A percentile compares a stretch with the other conserved stretches of the same genome.
These are phyloP conservation scores for Pestalotiopsis sp. DNA, from an alignment of 2,329 filamentous ascomycete genomes.

Conservation along the genomic window DNA sequence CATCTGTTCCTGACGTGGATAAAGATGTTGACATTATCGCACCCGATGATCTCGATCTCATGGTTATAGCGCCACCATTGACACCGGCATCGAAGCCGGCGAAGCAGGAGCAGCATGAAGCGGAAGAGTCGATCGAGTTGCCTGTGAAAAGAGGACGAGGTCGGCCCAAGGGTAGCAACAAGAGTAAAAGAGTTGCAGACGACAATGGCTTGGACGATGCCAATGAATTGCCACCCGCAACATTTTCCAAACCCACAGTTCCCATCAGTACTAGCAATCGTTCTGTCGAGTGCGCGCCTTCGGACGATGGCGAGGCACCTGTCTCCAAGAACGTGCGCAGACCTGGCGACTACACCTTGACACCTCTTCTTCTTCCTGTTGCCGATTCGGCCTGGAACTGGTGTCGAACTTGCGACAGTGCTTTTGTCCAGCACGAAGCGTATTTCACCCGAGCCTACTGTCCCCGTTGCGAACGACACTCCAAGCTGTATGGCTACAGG, in stretches of 20 bases:
- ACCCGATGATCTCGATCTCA: constrained; percentile 2
- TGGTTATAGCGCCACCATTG: constrained; percentile 16
- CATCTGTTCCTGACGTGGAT: background rate
- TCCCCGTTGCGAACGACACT: constrained; percentile 91
- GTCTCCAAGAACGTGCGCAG: constrained; percentile 41
- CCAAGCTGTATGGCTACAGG: constrained; percentile 89
- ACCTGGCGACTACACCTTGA: constrained; percentile 83
- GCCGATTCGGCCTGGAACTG: constrained; percentile 82
- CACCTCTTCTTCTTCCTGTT: constrained; percentile 72
- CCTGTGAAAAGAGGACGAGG: constrained; percentile 12
- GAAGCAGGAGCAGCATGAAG: constrained; percentile 6
- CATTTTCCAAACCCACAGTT: background rate
- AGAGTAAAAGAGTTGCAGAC: background rate
- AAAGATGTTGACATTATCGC: background rate
- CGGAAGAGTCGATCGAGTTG: background rate
- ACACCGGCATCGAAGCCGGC: constrained; percentile 13
- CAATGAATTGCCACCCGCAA: background rate
- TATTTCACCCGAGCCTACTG: constrained; percentile 86
- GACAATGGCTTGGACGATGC: background rate
- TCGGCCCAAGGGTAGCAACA: constrained; percentile 8
- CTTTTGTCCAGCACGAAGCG: constrained; percentile 86
- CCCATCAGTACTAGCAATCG: too few relatives aligned
- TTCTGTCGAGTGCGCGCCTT: background rate
- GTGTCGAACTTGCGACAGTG: constrained; percentile 79
- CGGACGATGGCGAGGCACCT: background rate